Base-by-base conservation (phyloP, 352 stramenopile species). In the Elongisporangium undulatum region DNA sequence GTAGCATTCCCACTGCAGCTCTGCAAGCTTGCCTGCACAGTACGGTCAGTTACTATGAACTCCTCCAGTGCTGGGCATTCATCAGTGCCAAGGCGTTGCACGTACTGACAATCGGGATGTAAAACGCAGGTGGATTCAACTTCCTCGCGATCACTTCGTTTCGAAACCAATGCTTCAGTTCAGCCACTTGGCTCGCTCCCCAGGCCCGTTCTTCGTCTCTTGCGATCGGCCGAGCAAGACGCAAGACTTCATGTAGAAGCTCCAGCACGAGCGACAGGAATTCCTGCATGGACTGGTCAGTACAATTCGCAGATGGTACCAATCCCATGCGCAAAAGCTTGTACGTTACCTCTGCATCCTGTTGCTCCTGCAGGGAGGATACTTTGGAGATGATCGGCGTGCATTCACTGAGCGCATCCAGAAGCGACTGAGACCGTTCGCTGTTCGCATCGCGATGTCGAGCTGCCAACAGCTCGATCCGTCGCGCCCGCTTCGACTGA, bases 251-350 rank as follows among this genome's bases (percentile, higher is more conserved):
- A 53, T 91, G 77, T 8, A 92, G 60, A 13, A 86, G 58, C 59
- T 94, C 81, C 45, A 94, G 61, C 17, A 94, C 51, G 34, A 89
- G 87, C 0, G 77, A 79, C 39, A 94, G 66, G 57, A 90, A 83
- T 51, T 94, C 78, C 79, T 78, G 59, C 24, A 1, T 22, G 9
- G 4, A 48, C n/a, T 12, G 15, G 24, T 54, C 29, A 61, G 56
- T 23, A 56, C 34, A 3, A 2, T 51, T 13, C 34, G 9, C 13
- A 34, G 8, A 45, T 20, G 5, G 3, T 12, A 54, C 6, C 21
- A 5, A 51, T 22, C 9, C 19, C 50, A 9, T 8, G 17, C n/a
- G n/a, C n/a, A n/a, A 13, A 38, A 54, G 8, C 7, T 19, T 24
- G 19, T 26, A 29, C 52, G 3, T 24, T n/a, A 72, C 71, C 65